phyloP scores from a whole-genome alignment of 352 stramenopile genomes.

The Thalassiosira mediterranea region DNA sequence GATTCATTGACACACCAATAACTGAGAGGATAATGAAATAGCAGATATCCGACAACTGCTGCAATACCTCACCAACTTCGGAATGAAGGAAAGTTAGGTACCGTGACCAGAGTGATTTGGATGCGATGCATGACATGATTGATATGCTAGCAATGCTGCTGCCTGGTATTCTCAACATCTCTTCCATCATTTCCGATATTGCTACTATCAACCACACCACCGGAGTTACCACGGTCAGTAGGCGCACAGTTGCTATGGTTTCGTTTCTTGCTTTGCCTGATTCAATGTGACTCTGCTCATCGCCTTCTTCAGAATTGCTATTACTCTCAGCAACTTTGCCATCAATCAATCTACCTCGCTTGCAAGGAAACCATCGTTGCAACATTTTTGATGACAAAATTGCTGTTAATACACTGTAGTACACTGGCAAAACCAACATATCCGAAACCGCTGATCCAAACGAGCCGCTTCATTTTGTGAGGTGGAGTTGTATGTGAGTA shows the following conservation, averaged over 20 bases:
- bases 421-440: constrained; percentile 48
- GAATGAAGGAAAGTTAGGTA: constrained; percentile 4
- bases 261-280: neutral
- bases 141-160: constrained; percentile 12
- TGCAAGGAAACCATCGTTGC: constrained; percentile 21
- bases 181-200: constrained; percentile 18
- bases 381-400: constrained; percentile 27
- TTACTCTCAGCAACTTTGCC: too few relatives aligned
- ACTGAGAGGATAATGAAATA: constrained; percentile 40
- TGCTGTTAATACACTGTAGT: constrained; percentile 29
- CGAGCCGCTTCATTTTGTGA: constrained; percentile 26
- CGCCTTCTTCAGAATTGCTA: too few relatives aligned
- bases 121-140: constrained; percentile 14
- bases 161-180: constrained; percentile 1
- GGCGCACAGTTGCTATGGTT: neutral
- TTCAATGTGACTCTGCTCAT: neutral
- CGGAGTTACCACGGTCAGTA: constrained; percentile 12
- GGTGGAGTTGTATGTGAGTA: neutral
- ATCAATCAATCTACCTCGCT: constrained; percentile 1
- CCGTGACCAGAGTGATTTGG: neutral
- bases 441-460: constrained; percentile 38
- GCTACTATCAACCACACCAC: constrained; percentile 17
- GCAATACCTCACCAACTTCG: constrained; percentile 13
- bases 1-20: constrained; percentile 35
- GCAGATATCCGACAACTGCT: constrained; percentile 26